Evolutionary conservation across 1,284 basidiomycete species (phyloP), one percentile per base, ranked within the genome.

Genomic region (Apiotrichum mycotoxinovorans): DNA sequence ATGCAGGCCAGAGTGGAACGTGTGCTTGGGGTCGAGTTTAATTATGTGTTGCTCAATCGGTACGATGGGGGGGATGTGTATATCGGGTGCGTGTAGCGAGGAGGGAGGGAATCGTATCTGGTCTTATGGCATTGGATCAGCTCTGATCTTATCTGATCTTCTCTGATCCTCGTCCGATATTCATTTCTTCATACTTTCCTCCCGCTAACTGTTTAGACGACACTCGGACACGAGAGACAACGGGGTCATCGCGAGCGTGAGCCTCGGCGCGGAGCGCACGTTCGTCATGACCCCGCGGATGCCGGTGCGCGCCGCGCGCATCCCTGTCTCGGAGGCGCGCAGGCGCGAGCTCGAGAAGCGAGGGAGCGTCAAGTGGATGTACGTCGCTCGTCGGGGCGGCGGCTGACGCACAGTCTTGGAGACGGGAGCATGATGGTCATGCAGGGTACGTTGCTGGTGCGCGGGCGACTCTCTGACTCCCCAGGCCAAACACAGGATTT

Each of bases 371-470:
- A 68, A 66, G 22, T 79, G 75, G 74, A 69, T 52, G 53, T 73
- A 51, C 56, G 71, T 66, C 22, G 0, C 7, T 15, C 20, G 37
- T 15, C 25, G 3, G 42, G 35, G 38, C 18, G 48, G 46, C 26
- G 18, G 48, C 52, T 51, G 51, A 49, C 35, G n/a, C 23, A 8
- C 50, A 72, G 72, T 11, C 69, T 83, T 17, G 73, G 54, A 1
- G 77, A 79, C 41, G 81, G 82, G 1, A 81, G 80, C 51, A 58
- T 83, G 44, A 64, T 83, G 22, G 75, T 83, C 18, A 83, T 83
- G 82, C 80, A 81, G 58, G 81, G 81, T 40, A 63, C 74, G 64
- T 47, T 34, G 49, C 26, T 1, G 9, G 14, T 26, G 27, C 34
- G n/a, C 25, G n/a, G n/a, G 4, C 2, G 35, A 44, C 50, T 51